Percentiles rank a stretch among this genome's conserved stretches.
phyloP scores from a whole-genome alignment of 1,139 yeast genomes.

The Hansenula lynferdii region DNA sequence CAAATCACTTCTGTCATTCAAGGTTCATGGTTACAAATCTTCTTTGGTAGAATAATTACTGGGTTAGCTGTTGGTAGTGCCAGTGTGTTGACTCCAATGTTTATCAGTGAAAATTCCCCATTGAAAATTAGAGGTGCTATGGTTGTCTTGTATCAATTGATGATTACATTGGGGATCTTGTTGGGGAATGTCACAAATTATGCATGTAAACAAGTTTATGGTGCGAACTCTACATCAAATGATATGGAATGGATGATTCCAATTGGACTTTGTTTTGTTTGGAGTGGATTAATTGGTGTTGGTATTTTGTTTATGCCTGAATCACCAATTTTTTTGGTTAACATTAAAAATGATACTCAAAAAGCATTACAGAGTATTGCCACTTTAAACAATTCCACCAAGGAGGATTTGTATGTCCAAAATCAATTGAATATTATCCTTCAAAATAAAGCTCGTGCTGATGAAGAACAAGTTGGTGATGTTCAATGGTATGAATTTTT shows the following conservation, averaged over 20 bases:
- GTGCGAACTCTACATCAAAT: slow-evolving; percentile 36
- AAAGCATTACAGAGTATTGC: slow-evolving; percentile 45
- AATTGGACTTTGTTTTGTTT: slow-evolving; percentile 29
- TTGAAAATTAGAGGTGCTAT: slow-evolving; percentile 58
- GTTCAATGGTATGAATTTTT: slow-evolving; percentile 39
- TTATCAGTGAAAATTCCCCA: slow-evolving; percentile 66
- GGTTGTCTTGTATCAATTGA: slow-evolving; percentile 60
- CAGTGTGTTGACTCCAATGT: slow-evolving; percentile 58
- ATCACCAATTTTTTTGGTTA: slow-evolving; percentile 37
- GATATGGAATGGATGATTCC: slow-evolving; percentile 58
- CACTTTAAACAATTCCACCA: slow-evolving; percentile 38
- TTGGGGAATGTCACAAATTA: slow-evolving; percentile 61
- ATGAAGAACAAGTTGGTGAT: slow-evolving; percentile 42
- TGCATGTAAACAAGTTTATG: slow-evolving; percentile 40
- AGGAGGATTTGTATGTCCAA: slow-evolving; percentile 38
- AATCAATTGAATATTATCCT: slow-evolving; percentile 40
- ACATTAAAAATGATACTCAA: slow-evolving; percentile 44
- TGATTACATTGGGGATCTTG: slow-evolving; percentile 57
- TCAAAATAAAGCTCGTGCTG: slow-evolving; percentile 17
- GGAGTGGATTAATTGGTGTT: slow-evolving; percentile 28
- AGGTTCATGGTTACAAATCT: slow-evolving; percentile 33
- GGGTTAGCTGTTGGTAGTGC: slow-evolving; percentile 63
- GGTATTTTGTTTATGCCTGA: slow-evolving; percentile 64
- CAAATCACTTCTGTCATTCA: slow-evolving; percentile 40
- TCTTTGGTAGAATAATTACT: slow-evolving; percentile 45